These are phyloP conservation scores for Saturnispora sekii DNA, from an alignment of 805 yeast species.

Conservation along the genomic window DNA sequence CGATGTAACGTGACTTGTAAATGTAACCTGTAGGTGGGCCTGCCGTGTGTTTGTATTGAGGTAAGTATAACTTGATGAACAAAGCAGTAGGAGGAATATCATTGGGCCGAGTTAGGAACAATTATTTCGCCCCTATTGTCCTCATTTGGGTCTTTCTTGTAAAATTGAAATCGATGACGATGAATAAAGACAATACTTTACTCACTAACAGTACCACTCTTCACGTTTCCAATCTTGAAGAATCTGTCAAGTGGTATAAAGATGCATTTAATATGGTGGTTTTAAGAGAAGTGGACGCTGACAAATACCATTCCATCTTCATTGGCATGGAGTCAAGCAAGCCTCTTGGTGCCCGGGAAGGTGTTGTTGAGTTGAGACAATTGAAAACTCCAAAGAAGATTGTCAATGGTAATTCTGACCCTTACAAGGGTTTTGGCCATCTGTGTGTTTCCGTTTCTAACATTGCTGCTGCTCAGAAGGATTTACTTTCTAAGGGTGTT, in stretches of 20 bases:
- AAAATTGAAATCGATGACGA: no score
- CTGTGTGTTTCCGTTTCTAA: conserved; percentile 82
- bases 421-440: conserved; percentile 90
- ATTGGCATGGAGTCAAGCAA: conserved; percentile 45
- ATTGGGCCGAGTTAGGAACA: no score
- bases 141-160: no score
- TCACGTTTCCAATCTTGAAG: conserved; percentile 73
- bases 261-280: conserved; percentile 66
- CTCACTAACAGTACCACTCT: conserved; percentile 62
- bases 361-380: conserved; percentile 74
- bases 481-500: conserved; percentile 53
- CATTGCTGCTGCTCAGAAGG: conserved; percentile 50
- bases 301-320: conserved; percentile 60
- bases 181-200: conserved; percentile 27
- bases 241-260: conserved; percentile 63
- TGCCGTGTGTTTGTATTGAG: no score
- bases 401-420: conserved; percentile 78
- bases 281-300: conserved; percentile 40
- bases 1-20: no score
- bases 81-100: no score
- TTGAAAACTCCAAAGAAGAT: conserved; percentile 43
- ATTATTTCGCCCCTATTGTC: no score
- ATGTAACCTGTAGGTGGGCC: no score
- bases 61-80: no score
- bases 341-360: conserved; percentile 37